Base-by-base conservation (phyloP, 2,329 filamentous ascomycete genomes). In the Fusarium verrucosum region DNA sequence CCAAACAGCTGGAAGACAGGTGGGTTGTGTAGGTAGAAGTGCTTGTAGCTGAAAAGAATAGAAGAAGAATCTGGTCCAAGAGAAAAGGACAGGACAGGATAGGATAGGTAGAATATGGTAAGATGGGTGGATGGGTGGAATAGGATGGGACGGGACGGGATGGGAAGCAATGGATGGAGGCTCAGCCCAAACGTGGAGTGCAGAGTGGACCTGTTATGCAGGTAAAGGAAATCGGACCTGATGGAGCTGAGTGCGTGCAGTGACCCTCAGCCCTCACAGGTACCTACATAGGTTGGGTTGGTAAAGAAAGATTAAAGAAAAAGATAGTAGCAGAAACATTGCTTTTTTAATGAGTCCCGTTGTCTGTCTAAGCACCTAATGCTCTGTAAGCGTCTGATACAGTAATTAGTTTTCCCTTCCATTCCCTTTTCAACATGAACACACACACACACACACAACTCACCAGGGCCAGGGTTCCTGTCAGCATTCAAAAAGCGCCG, bases 171-270 rank as follows among this genome's bases (percentile, higher is more conserved):
- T 58, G 43, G 23, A n/a, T n/a, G n/a, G 50, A 63, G 52, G 37
- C 57, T 52, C 62, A 52, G 45, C 56, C 54, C 26, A 43, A 56
- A 61, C 58, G 57, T 62, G 58, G 58, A 61, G 58, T 61, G 56
- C 49, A 62, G 62, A 58, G 62, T 65, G 62, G 62, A 66, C 62
- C 52, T n/a, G n/a, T 49, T 66, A 66, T 65, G 62, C 62, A 66
- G 57, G 62, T 65, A 58, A 65, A 56, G 33, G 54, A 33, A 43
- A 49, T 37, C 32, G 19, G 43, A 49, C 30, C 43, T 61, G 43
- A 36, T 61, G 43, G 33, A 61, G 61, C 45, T 62, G 57, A 23
- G 52, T n/a, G 40, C 23, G 28, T 35, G 32, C 47, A 45, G n/a
- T n/a, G n/a, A 33, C 28, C 23, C 14, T 25, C 35, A 50, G 22